Percentiles rank a stretch among this genome's conserved stretches.
Conservation (phyloP, 352 stramenopile genomes). For the Halophytophthora batemanensis region DNA sequence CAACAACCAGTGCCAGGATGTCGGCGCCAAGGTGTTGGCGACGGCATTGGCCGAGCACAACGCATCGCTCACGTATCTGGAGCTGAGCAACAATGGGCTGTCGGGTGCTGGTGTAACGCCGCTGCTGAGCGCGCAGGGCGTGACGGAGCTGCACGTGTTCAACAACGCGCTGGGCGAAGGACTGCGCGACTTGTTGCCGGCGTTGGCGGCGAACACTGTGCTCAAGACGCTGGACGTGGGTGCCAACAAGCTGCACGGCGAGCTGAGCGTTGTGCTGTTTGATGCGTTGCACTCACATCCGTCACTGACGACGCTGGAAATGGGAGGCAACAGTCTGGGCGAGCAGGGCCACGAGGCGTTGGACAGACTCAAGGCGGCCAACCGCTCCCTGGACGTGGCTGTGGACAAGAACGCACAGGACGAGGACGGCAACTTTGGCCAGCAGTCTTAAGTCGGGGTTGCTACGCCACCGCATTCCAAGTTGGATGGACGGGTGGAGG, state of each 20-base stretch:
- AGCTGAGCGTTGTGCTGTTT: conserved; percentile 59
- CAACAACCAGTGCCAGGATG: conserved; percentile 62
- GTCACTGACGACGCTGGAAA: conserved; percentile 76
- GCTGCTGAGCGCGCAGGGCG: conserved; percentile 36
- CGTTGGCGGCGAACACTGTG: conserved; percentile 43
- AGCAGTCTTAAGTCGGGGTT: conserved; percentile 3
- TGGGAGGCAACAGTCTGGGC: conserved; percentile 80
- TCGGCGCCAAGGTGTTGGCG: conserved; percentile 35
- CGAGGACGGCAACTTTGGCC: conserved; percentile 54
- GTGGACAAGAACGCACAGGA: conserved; percentile 79
- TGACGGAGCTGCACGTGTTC: conserved; percentile 72
- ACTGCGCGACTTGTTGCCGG: conserved; percentile 45
- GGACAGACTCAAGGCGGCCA: conserved; percentile 52
- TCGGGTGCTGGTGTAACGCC: conserved; percentile 40
- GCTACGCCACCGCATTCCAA: conserved; percentile 5
- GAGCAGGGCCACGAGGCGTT: conserved; percentile 62
- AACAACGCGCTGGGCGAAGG: conserved; percentile 68
- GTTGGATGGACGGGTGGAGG: conserved; percentile 12
- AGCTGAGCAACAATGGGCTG: conserved; percentile 71
- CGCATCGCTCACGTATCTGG: conserved; percentile 45
- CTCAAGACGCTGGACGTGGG: conserved; percentile 67
- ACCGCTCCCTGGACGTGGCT: conserved; percentile 63
- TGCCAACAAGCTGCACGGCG: conserved; percentile 66
- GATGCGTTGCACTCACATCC: conserved; percentile 56
- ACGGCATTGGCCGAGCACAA: conserved; percentile 32